Evolutionary conservation across 106 monocot species (phyloP).

Genomic region (Dioscorea zingiberensis): DNA sequence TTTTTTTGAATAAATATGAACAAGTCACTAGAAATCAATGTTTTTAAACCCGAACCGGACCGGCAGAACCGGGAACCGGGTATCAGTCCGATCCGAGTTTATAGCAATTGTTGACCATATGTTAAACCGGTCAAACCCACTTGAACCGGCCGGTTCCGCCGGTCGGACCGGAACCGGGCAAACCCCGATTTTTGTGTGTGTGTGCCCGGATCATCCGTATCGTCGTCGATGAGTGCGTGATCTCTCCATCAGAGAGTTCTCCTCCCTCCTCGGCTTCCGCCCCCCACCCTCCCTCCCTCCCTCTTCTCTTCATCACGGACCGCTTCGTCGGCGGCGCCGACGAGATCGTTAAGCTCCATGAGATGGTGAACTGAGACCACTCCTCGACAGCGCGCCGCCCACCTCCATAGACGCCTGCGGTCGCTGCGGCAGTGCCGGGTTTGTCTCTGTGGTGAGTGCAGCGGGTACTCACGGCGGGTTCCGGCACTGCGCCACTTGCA

Average conservation of each 20-base stretch:
- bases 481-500: constrained; percentile 52
- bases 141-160: too few species aligned
- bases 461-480: constrained; percentile 71
- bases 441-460: constrained; percentile 58
- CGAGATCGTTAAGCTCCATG: constrained; percentile 61
- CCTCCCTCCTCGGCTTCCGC: too few species aligned
- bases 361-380: constrained; percentile 54
- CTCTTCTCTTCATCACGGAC: constrained; percentile 58
- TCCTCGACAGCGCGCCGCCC: too few species aligned
- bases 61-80: too few species aligned
- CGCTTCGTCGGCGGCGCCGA: constrained; percentile 78
- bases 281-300: constrained; percentile 23
- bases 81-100: too few species aligned
- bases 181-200: too few species aligned
- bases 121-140: too few species aligned
- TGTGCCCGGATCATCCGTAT: constrained; percentile 6
- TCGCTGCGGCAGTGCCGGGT: constrained; percentile 47
- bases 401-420: constrained; percentile 26
- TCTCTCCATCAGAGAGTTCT: constrained; percentile 19
- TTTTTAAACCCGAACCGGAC: too few species aligned
- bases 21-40: too few species aligned
- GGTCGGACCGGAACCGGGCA: too few species aligned
- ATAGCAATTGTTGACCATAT: too few species aligned
- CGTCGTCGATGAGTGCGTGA: constrained; percentile 8
- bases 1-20: too few species aligned